Evolutionary conservation across 192 early-diverging fungal genomes (phyloP).

Genomic region (Coemansia sp.): DNA sequence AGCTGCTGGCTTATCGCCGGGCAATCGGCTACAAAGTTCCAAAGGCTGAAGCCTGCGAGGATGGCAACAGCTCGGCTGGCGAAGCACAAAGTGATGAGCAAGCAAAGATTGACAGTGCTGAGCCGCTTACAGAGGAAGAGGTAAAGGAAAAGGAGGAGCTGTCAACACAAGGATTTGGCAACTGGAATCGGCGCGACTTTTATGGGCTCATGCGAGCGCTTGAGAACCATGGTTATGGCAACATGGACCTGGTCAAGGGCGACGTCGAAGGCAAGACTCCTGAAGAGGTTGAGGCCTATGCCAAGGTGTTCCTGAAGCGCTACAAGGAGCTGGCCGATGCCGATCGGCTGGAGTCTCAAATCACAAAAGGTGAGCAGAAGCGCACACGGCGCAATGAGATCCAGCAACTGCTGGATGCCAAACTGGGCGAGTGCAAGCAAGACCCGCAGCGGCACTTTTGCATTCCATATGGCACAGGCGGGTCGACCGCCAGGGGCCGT

Average conservation of each 20-base stretch:
- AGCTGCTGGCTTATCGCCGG: conserved; percentile 72
- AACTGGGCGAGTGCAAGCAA: conserved; percentile 63
- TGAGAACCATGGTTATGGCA: conserved; percentile 80
- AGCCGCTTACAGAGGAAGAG: conserved; percentile 90
- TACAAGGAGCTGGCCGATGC: conserved; percentile 88
- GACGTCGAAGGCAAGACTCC: conserved; percentile 94
- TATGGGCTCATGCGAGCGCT: conserved; percentile 80
- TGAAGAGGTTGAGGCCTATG: conserved; percentile 81
- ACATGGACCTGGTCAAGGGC: conserved; percentile 69
- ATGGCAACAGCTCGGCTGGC: conserved; percentile 21
- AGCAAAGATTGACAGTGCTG: conserved; percentile 80
- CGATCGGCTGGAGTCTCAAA: conserved; percentile 81
- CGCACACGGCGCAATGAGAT: conserved; percentile 78
- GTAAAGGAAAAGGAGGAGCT: conserved; percentile 71
- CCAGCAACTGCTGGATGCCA: conserved; percentile 75
- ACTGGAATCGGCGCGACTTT: conserved; percentile 92
- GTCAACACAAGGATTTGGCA: conserved; percentile 73
- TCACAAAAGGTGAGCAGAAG: conserved; percentile 86
- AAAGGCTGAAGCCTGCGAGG: conserved; percentile 46
- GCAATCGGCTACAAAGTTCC: conserved; percentile 72
- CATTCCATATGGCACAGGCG: conserved; percentile 80
- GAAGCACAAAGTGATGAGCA: conserved; percentile 72
- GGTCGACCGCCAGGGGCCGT: conserved; percentile 72
- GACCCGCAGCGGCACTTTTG: conserved; percentile 86
- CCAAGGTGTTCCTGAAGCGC: conserved; percentile 85